Conservation (phyloP, 2,329 filamentous ascomycete species). For the Westerdykella aurantiaca region DNA sequence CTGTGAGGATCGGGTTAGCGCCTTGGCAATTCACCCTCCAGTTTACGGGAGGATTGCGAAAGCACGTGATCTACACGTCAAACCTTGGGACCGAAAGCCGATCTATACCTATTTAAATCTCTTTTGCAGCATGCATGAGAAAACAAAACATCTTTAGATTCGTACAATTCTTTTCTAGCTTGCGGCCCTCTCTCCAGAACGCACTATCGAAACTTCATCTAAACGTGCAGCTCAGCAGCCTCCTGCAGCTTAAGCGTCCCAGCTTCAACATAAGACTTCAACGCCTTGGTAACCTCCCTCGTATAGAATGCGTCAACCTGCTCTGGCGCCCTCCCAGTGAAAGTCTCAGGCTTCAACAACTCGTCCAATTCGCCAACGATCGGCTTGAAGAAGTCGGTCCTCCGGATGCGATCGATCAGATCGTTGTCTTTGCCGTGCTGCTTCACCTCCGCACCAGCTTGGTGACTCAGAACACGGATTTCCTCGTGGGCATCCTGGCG, state of each 20-base stretch:
- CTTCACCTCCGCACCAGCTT: conserved; percentile 67
- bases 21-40: no score
- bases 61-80: no score
- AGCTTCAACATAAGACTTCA: conserved; percentile 42
- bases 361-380: conserved; percentile 63
- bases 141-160: no score
- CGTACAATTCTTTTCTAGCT: no score
- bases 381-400: conserved; percentile 65
- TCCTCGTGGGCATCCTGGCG: conserved; percentile 82
- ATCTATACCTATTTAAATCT: no score
- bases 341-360: conserved; percentile 59
- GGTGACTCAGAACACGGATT: conserved; percentile 72
- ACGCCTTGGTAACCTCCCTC: conserved; percentile 44
- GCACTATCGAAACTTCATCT: neutral
- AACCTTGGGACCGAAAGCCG: no score
- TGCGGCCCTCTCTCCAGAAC: no score
- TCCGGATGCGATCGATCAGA: conserved; percentile 70
- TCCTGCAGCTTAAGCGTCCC: conserved; percentile 17
- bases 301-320: conserved; percentile 50
- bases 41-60: no score
- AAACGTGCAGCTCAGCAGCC: conserved; percentile 31
- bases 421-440: conserved; percentile 72
- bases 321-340: conserved; percentile 52
- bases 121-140: no score
- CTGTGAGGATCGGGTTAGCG: no score